Base-by-base conservation (phyloP, 169 alveolate genomes). In the Eimeria necatrix region DNA sequence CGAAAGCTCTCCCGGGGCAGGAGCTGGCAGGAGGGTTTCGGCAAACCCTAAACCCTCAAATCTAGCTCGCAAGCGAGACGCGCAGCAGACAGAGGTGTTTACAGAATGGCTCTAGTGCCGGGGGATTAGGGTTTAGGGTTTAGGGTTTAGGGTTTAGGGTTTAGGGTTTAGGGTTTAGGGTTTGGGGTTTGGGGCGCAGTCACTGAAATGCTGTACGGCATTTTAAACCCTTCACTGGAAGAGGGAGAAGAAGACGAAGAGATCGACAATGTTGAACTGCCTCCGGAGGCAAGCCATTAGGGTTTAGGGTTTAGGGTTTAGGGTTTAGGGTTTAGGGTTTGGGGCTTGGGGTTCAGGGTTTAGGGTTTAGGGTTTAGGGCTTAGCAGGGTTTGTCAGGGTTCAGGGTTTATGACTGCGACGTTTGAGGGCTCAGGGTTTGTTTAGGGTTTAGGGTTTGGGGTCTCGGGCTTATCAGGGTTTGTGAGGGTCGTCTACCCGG, bases 191-290 rank as follows among this genome's bases (percentile, higher is more conserved):
- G 41, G 8, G 26, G 59, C 68, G 74, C 93, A 93, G 96, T 98
- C 20, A 97, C 99, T 56, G 99, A 98, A 95, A 98, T 98, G 99
- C 97, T 98, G 9, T 97, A 97, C 93, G 93, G 96, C 93, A 96
- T 98, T n/a, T 86, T 98, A 73, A 97, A 97, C 87, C 97, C 98
- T 6, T 93, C 96, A 24, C 96, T 94, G 20, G 94, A 95, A 12
- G 96, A 96, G 18, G 96, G 91, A 32, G 98, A 96, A 12, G 96
- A 96, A 18, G 97, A 96, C 60, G 97, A 96, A 26, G 94, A 96
- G 48, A 60, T 93, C 56, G 94, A 96, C 94, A 91, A 93, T 71
- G 94, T 91, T 59, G 93, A 73, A 18, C 95, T 76, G 68, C 92
- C 96, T 26, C 95, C 94, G n/a, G 97, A 76, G 93, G 96, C 46